These are phyloP conservation scores for Metarhizium rileyi DNA, from an alignment of 2,329 filamentous ascomycete species.

Conservation along the genomic window DNA sequence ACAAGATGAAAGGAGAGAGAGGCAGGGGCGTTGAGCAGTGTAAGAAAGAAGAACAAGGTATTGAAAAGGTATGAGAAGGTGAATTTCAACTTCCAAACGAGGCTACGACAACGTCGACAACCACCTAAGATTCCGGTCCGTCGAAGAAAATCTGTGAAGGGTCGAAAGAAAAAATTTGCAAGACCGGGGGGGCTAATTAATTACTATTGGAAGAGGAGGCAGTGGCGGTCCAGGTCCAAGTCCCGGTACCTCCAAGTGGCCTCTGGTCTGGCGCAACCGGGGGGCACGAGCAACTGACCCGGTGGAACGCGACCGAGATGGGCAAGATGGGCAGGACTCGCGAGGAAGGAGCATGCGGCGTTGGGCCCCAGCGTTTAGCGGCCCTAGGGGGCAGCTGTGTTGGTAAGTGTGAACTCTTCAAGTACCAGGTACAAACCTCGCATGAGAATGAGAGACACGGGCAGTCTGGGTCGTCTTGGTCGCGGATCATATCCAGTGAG, in stretches of 20 bases:
- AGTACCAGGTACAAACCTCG: too few relatives aligned
- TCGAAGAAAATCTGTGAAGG: conserved; percentile 4
- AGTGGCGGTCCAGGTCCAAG: too few relatives aligned
- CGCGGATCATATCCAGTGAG: too few relatives aligned
- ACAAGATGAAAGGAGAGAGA: neutral
- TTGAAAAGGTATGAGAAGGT: neutral
- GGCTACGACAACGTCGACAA: conserved; percentile 8
- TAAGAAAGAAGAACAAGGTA: neutral
- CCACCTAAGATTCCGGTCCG: conserved; percentile 7
- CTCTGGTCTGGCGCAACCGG: neutral
- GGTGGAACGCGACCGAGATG: too few relatives aligned
- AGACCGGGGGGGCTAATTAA: neutral
- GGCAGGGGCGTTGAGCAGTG: neutral
- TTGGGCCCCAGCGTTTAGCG: too few relatives aligned
- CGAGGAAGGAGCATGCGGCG: neutral
- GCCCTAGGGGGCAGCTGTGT: neutral
- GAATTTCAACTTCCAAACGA: conserved; percentile 5
- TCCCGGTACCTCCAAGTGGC: neutral
- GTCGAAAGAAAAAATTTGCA: conserved; percentile 4
- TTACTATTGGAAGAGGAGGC: neutral
- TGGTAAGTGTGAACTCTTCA: neutral
- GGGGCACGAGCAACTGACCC: neutral
- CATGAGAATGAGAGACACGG: too few relatives aligned
- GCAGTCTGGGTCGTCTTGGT: too few relatives aligned
- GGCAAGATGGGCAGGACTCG: too few relatives aligned